These are phyloP conservation scores for Fraxinus platypoda DNA, from an alignment of 305 asterid species.

Conservation along the genomic window DNA sequence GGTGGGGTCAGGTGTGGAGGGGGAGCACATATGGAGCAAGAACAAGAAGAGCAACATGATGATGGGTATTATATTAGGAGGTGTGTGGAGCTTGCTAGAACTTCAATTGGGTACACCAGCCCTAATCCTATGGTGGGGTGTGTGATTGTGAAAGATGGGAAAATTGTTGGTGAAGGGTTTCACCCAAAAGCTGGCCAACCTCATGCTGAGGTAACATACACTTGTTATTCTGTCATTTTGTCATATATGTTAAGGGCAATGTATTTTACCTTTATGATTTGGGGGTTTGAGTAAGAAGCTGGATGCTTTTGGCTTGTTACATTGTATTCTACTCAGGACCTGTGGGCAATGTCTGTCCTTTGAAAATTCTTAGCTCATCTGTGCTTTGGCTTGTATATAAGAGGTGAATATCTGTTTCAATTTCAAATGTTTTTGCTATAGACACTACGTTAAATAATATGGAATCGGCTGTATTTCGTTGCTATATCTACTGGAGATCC, in stretches of 20 bases:
- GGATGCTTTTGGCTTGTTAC: neutral
- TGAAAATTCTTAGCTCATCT: neutral
- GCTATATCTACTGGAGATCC: neutral
- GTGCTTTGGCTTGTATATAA: neutral
- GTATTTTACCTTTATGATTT: neutral
- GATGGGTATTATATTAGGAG: constrained; percentile 78
- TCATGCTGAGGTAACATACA: constrained; percentile 84
- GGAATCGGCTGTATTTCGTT: neutral
- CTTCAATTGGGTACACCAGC: constrained; percentile 78
- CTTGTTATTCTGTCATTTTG: neutral
- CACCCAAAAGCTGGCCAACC: constrained; percentile 99
- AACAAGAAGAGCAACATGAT: constrained; percentile 32
- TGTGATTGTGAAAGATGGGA: constrained; percentile 78
- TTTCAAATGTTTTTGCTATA: neutral
- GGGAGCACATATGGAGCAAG: constrained; percentile 22
- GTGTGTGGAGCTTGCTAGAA: constrained; percentile 85
- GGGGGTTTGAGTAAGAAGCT: neutral
- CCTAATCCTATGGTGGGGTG: constrained; percentile 99
- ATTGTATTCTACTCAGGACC: neutral
- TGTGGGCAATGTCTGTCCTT: neutral
- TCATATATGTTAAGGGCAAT: neutral
- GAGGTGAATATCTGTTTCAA: neutral
- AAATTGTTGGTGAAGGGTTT: constrained; percentile 86
- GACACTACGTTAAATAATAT: neutral
- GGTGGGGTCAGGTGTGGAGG: constrained; percentile 39